Conservation (phyloP, 2,329 filamentous ascomycete genomes). For the Fusarium nurragi region DNA sequence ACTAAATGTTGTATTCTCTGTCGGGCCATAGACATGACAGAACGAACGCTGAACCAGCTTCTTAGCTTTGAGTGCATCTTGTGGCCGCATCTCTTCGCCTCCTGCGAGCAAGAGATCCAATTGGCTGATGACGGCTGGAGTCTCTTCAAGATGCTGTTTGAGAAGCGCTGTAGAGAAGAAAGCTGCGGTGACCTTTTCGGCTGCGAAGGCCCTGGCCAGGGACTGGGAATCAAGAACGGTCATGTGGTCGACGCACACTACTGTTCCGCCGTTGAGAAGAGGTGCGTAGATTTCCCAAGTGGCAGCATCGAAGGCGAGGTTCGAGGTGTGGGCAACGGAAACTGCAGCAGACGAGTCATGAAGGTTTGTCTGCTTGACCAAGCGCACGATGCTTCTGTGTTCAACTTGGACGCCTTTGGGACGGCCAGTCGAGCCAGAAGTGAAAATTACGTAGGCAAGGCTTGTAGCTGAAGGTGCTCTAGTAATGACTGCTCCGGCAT, state of each 20-base stretch:
- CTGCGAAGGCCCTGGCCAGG: not conserved
- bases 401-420: conserved; percentile 33
- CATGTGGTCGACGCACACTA: not conserved
- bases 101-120: conserved; percentile 24
- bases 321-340: not conserved
- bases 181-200: not conserved
- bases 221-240: not conserved
- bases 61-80: conserved; percentile 1
- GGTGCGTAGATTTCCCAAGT: not conserved
- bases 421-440: conserved; percentile 40
- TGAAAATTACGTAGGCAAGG: conserved; percentile 38
- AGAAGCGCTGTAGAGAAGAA: not conserved
- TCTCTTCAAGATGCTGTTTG: not conserved
- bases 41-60: not conserved
- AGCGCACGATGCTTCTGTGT: not conserved
- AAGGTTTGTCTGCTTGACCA: not conserved
- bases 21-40: not conserved
- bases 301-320: not conserved
- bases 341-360: not conserved
- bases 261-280: not conserved
- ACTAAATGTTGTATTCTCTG: not conserved
- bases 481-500: no score
- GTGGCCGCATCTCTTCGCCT: conserved; percentile 20
- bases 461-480: not conserved
- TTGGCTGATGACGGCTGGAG: not conserved